Percentiles rank a stretch among this genome's conserved stretches.
Evolutionary conservation across 805 yeast genomes (phyloP).

Genomic region (Saturnispora saitoi): DNA sequence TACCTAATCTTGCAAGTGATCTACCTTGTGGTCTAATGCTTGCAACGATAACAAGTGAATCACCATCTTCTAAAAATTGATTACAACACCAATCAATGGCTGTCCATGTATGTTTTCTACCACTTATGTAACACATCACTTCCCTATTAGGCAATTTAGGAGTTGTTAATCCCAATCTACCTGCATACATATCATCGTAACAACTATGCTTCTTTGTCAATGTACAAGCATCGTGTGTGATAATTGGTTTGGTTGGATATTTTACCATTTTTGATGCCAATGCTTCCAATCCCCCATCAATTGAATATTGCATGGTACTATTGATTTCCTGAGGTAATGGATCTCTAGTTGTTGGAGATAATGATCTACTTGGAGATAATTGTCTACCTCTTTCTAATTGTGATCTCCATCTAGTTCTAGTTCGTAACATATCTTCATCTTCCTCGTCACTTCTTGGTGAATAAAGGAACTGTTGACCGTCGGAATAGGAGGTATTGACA

Average conservation of each 20-base stretch:
- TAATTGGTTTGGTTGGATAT: conserved; percentile 31
- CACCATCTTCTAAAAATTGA: conserved; percentile 52
- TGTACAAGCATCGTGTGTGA: conserved; percentile 34
- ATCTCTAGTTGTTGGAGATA: not conserved
- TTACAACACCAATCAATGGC: conserved; percentile 63
- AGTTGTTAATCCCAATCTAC: conserved; percentile 24
- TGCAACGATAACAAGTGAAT: conserved; percentile 54
- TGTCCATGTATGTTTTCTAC: conserved; percentile 75
- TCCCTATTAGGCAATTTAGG: conserved; percentile 42
- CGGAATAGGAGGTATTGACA: conserved; percentile 32
- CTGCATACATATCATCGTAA: conserved; percentile 39
- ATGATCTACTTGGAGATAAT: conserved; percentile 1
- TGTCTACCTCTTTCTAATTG: conserved; percentile 1
- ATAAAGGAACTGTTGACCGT: conserved; percentile 13
- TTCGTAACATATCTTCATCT: conserved; percentile 13
- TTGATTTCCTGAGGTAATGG: conserved; percentile 16
- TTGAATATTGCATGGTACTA: conserved; percentile 29
- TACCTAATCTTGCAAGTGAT: conserved; percentile 16
- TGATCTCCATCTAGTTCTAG: conserved; percentile 7
- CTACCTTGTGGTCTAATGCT: conserved; percentile 32
- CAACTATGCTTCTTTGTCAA: conserved; percentile 38
- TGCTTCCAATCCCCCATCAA: conserved; percentile 14
- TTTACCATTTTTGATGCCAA: conserved; percentile 11
- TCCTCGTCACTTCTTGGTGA: conserved; percentile 17
- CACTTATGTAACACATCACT: conserved; percentile 57